phyloP scores from a whole-genome alignment of 2,329 filamentous ascomycete genomes.

The Xylariales sp. region DNA sequence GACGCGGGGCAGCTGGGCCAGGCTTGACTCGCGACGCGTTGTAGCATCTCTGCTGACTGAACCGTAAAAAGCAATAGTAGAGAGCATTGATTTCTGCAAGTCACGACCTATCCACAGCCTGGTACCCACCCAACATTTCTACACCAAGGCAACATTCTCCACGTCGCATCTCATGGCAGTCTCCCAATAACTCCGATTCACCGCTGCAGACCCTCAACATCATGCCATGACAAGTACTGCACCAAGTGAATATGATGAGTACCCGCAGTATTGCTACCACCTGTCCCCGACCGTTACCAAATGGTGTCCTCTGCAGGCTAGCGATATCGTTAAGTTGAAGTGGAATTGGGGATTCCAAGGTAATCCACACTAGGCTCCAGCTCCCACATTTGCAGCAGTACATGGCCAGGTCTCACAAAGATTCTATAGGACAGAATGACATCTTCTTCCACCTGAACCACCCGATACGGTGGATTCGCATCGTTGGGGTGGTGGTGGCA shows the following conservation, averaged over 20 bases:
- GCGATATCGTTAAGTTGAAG: slow-evolving; percentile 45
- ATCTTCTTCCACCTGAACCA: slow-evolving; percentile 68
- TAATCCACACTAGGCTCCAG: too few relatives aligned
- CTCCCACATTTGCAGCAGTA: too few relatives aligned
- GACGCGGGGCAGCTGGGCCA: too few relatives aligned
- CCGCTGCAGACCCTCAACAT: slow-evolving; percentile 13
- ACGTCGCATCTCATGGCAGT: too few relatives aligned
- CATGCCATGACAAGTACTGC: slow-evolving; percentile 40
- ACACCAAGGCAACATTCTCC: too few relatives aligned
- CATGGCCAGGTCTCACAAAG: too few relatives aligned
- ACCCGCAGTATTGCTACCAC: slow-evolving; percentile 60
- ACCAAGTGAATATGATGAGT: slow-evolving; percentile 27
- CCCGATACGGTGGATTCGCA: slow-evolving; percentile 70
- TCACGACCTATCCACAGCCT: too few relatives aligned
- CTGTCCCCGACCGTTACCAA: slow-evolving; percentile 55
- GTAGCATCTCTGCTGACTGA: too few relatives aligned
- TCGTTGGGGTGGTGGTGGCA: slow-evolving; percentile 67
- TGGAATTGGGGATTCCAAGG: slow-evolving; percentile 49
- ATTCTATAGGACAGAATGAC: slow-evolving; percentile 37
- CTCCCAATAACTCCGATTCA: slow-evolving; percentile 15
- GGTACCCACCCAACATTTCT: too few relatives aligned
- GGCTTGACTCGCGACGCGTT: too few relatives aligned
- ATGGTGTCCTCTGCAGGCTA: slow-evolving; percentile 53
- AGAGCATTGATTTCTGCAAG: too few relatives aligned
- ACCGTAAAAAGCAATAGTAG: too few relatives aligned